Evolutionary conservation across 1,139 yeast genomes (phyloP).

Genomic region (Magnusiomyces suaveolens): DNA sequence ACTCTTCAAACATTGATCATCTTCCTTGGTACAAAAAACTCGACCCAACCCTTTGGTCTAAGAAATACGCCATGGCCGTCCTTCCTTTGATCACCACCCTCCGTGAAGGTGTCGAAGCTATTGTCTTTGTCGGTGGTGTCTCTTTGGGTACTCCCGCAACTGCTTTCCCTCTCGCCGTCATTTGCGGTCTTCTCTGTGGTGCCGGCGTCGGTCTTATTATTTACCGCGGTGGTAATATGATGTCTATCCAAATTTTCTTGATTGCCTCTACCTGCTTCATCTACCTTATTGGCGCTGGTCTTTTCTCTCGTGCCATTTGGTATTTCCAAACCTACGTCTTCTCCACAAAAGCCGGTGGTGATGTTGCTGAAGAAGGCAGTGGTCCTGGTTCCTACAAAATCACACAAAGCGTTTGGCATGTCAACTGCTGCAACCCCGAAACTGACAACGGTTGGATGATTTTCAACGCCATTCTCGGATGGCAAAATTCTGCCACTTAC

Average conservation of each 20-base stretch:
- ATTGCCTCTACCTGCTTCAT: slow-evolving; percentile 77
- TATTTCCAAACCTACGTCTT: slow-evolving; percentile 65
- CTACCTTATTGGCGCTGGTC: slow-evolving; percentile 80
- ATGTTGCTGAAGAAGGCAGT: slow-evolving; percentile 78
- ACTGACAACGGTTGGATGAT: slow-evolving; percentile 90
- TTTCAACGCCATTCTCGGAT: slow-evolving; percentile 85
- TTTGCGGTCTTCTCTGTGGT: slow-evolving; percentile 63
- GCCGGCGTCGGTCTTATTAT: slow-evolving; percentile 52
- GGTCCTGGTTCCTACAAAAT: slow-evolving; percentile 95
- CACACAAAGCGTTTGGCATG: slow-evolving; percentile 79
- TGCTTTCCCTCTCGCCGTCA: slow-evolving; percentile 75
- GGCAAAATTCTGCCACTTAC: slow-evolving; percentile 93
- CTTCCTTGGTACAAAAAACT: slow-evolving; percentile 23
- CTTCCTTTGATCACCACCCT: slow-evolving; percentile 70
- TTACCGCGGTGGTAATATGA: slow-evolving; percentile 68
- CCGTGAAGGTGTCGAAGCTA: slow-evolving; percentile 85
- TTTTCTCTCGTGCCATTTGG: slow-evolving; percentile 87
- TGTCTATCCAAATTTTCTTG: slow-evolving; percentile 73
- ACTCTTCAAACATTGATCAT: slow-evolving; percentile 32
- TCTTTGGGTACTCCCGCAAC: slow-evolving; percentile 66
- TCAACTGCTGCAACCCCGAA: slow-evolving; percentile 89
- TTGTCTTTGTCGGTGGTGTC: slow-evolving; percentile 82
- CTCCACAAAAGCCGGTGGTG: slow-evolving; percentile 61
- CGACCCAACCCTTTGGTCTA: slow-evolving; percentile 35
- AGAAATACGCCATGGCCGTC: slow-evolving; percentile 63